Conservation (phyloP, 192 early-diverging fungal genomes). For the Funneliformis mosseae region DNA sequence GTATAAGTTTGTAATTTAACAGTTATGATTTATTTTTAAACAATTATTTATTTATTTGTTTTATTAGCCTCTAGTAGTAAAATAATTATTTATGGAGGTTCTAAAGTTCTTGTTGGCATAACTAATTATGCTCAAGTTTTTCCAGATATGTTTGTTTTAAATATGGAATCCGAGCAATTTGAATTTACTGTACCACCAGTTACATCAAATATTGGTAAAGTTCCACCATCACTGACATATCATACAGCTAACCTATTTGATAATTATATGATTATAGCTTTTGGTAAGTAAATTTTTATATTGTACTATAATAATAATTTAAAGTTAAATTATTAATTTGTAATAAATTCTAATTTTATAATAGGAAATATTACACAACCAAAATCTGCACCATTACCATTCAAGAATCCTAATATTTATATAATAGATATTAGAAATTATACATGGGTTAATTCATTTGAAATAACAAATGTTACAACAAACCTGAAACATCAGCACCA, state of each 20-base stretch:
- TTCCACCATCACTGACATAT: background rate
- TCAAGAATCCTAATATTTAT: too few species aligned
- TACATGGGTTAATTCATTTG: too few species aligned
- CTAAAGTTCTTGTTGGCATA: too few species aligned
- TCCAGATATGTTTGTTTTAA: background rate
- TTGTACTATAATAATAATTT: background rate
- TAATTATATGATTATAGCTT: conserved; percentile 1
- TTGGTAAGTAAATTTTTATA: background rate
- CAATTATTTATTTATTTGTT: background rate
- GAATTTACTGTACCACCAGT: background rate
- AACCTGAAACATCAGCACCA: too few species aligned
- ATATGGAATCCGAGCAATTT: background rate
- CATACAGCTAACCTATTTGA: background rate
- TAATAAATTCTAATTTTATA: too few species aligned
- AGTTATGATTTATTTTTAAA: background rate
- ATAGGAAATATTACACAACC: too few species aligned
- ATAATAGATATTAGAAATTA: too few species aligned
- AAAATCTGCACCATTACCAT: too few species aligned
- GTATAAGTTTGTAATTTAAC: background rate
- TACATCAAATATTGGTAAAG: background rate
- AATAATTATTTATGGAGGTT: too few species aligned
- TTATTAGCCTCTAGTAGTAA: background rate
- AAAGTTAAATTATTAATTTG: too few species aligned
- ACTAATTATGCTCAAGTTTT: too few species aligned
- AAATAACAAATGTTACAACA: too few species aligned